A percentile compares a stretch with the other conserved stretches of the same genome.
phyloP scores from a whole-genome alignment of 2,329 filamentous ascomycete species.

The Erysiphe pulchra region DNA sequence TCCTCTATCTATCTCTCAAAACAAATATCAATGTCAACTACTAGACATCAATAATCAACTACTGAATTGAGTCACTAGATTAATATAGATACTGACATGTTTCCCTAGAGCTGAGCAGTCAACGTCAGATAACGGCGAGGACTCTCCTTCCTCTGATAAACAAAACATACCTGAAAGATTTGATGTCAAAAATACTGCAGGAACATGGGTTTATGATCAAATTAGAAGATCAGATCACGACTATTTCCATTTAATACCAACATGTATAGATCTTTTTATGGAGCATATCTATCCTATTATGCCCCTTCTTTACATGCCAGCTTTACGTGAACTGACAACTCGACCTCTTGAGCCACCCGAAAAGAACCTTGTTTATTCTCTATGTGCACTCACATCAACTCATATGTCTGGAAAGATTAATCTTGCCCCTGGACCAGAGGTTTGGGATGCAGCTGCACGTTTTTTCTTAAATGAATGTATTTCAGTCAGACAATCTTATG shows the following conservation, averaged over 20 bases:
- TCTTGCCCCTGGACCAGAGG: conserved; percentile 15
- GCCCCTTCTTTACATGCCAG: conserved; percentile 32
- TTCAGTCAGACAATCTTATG: conserved; percentile 26
- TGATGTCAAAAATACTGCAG: not conserved
- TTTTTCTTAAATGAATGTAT: conserved; percentile 32
- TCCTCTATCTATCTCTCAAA: not conserved
- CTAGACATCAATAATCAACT: not conserved
- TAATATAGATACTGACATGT: no score
- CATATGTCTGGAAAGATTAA: conserved; percentile 22
- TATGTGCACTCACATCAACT: conserved; percentile 28
- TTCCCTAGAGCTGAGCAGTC: conserved; percentile 6
- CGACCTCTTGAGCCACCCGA: conserved; percentile 16
- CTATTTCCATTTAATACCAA: conserved; percentile 24
- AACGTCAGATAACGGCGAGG: not conserved
- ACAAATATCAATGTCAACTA: not conserved
- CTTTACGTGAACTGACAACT: conserved; percentile 23
- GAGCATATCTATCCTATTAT: conserved; percentile 36
- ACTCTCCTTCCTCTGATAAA: not conserved
- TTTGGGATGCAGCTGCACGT: conserved; percentile 24
- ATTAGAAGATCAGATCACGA: conserved; percentile 19
- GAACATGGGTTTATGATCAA: conserved; percentile 16
- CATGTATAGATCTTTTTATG: conserved; percentile 35
- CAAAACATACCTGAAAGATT: not conserved
- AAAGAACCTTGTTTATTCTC: conserved; percentile 25
- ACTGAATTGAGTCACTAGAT: no score